Evolutionary conservation across 331 rosid genomes (phyloP).

Genomic region (Prunus yedoensis): DNA sequence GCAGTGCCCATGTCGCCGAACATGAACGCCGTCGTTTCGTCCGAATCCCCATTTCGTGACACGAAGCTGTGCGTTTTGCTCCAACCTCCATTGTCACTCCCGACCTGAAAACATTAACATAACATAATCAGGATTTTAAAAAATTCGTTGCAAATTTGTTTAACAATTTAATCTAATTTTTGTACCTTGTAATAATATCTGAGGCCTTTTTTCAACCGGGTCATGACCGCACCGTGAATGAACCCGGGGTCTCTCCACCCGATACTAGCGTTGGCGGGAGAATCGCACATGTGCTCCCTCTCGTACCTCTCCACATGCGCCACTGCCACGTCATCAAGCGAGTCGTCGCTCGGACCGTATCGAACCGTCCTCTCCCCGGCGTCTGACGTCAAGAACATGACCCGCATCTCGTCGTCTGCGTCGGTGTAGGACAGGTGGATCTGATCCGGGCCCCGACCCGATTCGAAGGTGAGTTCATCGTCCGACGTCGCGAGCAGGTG

Average conservation of each 20-base stretch:
- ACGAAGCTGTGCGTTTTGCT: constrained; percentile 66
- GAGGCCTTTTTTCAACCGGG: constrained; percentile 51
- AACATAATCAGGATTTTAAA: neutral
- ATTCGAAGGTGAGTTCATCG: constrained; percentile 38
- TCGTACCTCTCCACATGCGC: constrained; percentile 67
- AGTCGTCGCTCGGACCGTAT: constrained; percentile 47
- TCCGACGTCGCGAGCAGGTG: constrained; percentile 52
- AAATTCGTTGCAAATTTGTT: neutral
- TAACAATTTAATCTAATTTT: neutral
- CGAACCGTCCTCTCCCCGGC: constrained; percentile 40
- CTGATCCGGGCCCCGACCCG: constrained; percentile 64
- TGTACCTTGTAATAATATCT: constrained; percentile 70
- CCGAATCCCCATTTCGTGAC: constrained; percentile 64
- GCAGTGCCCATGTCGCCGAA: constrained; percentile 95
- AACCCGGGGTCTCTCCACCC: constrained; percentile 97
- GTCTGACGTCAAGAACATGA: constrained; percentile 65
- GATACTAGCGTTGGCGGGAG: constrained; percentile 62
- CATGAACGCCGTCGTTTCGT: constrained; percentile 78
- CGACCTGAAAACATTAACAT: constrained; percentile 47
- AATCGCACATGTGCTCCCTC: constrained; percentile 77
- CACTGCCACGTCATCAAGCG: constrained; percentile 35
- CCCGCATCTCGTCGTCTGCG: constrained; percentile 61
- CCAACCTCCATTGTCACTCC: constrained; percentile 83
- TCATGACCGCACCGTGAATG: constrained; percentile 68
- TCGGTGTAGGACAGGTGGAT: constrained; percentile 71